Percentiles rank a stretch among this genome's conserved stretches.
Evolutionary conservation across 2,329 filamentous ascomycete species (phyloP).

Genomic region (Xenoacremonium recifei): DNA sequence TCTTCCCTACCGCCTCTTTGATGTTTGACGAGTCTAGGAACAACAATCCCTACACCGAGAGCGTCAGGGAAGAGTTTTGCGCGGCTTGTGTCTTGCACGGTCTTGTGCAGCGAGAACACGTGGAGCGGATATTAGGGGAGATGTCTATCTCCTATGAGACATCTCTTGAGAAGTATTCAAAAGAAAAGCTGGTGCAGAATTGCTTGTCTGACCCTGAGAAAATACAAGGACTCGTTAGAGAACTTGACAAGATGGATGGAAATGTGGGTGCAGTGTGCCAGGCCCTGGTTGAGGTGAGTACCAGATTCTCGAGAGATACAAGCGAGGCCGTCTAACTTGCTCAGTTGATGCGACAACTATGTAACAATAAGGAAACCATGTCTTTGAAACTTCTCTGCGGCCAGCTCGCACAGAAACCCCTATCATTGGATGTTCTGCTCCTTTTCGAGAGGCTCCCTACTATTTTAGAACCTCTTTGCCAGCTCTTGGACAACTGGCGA

Average conservation of each 20-base stretch:
- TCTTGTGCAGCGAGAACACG: conserved; percentile 74
- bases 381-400: conserved; percentile 73
- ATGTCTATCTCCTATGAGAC: conserved; percentile 78
- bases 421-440: conserved; percentile 71
- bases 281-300: conserved; percentile 67
- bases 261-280: conserved; percentile 85
- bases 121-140: conserved; percentile 79
- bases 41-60: conserved; percentile 57
- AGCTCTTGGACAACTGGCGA: conserved; percentile 73
- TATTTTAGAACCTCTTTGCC: conserved; percentile 72
- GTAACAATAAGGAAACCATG: conserved; percentile 73
- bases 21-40: conserved; percentile 61
- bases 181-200: conserved; percentile 75
- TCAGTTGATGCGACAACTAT: conserved; percentile 67
- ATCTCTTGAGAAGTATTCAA: conserved; percentile 69
- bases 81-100: conserved; percentile 88
- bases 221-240: conserved; percentile 72
- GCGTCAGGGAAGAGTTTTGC: conserved; percentile 70
- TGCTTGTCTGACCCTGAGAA: conserved; percentile 75
- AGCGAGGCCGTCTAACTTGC: conserved; percentile 1
- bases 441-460: conserved; percentile 69
- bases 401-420: conserved; percentile 69
- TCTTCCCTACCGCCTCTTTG: conserved; percentile 61
- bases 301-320: neutral
- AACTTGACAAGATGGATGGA: conserved; percentile 86